These are phyloP conservation scores for Rhizopogon rudus DNA, from an alignment of 768 basidiomycete species.

Conservation along the genomic window DNA sequence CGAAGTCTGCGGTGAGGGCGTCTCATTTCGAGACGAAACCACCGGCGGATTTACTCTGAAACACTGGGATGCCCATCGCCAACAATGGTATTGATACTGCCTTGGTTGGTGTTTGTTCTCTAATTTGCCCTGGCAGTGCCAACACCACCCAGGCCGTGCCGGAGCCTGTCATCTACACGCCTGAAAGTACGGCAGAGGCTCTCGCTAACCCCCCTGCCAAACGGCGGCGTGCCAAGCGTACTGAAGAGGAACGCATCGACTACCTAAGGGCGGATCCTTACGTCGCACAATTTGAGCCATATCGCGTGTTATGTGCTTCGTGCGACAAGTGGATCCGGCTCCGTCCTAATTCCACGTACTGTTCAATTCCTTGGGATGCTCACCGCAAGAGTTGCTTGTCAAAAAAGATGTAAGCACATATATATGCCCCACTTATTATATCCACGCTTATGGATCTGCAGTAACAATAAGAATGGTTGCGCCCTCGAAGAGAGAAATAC, in stretches of 20 bases:
- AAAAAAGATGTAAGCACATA: conserved; percentile 58
- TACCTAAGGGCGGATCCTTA: conserved; percentile 68
- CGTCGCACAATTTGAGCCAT: conserved; percentile 77
- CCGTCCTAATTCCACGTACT: conserved; percentile 83
- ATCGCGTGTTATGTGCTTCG: conserved; percentile 71
- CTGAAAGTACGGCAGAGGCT: conserved; percentile 35
- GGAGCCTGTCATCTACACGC: conserved; percentile 38
- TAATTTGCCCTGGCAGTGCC: conserved; percentile 14
- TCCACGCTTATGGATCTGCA: conserved; percentile 8
- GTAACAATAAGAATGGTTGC: conserved; percentile 45
- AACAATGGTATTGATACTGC: conserved; percentile 40
- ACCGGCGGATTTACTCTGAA: conserved; percentile 61
- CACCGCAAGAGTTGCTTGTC: conserved; percentile 79
- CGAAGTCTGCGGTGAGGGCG: conserved; percentile 53
- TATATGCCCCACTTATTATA: conserved; percentile 3
- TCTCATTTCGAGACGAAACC: conserved; percentile 63
- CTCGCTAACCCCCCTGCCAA: conserved; percentile 50
- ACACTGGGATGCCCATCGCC: conserved; percentile 66
- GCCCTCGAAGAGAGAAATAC: conserved; percentile 58
- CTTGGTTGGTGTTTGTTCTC: conserved; percentile 2
- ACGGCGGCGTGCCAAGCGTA: conserved; percentile 68
- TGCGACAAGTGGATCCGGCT: conserved; percentile 86
- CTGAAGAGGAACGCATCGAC: conserved; percentile 72
- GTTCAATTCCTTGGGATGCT: conserved; percentile 86
- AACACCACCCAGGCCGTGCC: conserved; percentile 27